phyloP scores from a whole-genome alignment of 441 rosid species.

The Mallotus japonicus region DNA sequence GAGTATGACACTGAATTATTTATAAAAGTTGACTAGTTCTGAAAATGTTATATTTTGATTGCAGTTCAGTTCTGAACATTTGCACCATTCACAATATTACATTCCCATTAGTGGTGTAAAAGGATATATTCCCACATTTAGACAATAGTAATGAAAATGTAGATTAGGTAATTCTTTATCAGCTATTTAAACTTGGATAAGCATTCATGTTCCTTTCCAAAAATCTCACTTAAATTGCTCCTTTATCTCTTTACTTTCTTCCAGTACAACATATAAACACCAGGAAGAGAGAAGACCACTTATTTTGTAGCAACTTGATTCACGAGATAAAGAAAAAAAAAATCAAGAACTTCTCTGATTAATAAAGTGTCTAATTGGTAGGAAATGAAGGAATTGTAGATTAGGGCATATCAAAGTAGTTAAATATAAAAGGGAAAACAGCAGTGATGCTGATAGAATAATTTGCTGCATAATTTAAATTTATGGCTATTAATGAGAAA shows the following conservation, averaged over 20 bases:
- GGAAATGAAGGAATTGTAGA: no score
- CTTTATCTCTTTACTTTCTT: background rate
- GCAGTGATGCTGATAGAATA: background rate
- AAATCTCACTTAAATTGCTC: background rate
- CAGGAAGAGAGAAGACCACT: background rate
- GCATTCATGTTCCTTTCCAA: background rate
- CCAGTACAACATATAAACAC: background rate
- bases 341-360: background rate
- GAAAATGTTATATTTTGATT: background rate
- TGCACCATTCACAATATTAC: background rate
- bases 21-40: background rate
- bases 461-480: background rate
- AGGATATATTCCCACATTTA: background rate
- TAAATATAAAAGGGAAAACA: background rate
- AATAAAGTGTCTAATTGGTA: background rate
- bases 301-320: background rate
- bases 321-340: background rate
- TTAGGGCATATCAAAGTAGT: background rate
- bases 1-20: background rate
- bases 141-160: background rate
- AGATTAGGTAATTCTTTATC: background rate
- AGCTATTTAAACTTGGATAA: background rate
- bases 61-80: background rate
- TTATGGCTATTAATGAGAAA: background rate
- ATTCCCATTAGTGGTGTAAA: background rate